Evolutionary conservation across 2,329 filamentous ascomycete genomes (phyloP).

Genomic region (Clarireedia hainanense): DNA sequence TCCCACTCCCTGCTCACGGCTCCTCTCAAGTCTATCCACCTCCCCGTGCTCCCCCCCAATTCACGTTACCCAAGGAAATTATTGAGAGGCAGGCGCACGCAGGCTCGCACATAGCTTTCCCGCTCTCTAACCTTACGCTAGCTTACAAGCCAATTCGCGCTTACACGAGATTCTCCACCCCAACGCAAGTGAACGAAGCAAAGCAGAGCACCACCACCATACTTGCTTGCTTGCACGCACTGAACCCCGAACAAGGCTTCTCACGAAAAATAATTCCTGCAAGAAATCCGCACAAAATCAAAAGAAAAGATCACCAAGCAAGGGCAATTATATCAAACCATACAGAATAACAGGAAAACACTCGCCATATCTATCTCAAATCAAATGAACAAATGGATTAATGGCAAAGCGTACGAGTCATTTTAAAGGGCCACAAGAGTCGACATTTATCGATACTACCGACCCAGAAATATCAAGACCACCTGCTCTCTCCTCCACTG

Average conservation of each 20-base stretch:
- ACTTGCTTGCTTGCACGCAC: background rate
- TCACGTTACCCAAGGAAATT: no score
- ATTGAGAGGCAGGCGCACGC: no score
- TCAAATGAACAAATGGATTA: slow-evolving; percentile 8
- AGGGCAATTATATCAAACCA: background rate
- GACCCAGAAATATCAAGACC: slow-evolving; percentile 8
- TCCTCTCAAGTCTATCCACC: no score
- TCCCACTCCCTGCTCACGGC: no score
- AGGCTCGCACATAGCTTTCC: background rate
- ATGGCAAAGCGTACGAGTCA: slow-evolving; percentile 11
- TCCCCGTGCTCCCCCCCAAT: no score
- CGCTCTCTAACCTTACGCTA: background rate
- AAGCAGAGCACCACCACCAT: background rate
- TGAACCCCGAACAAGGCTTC: no score
- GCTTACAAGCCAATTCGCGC: background rate
- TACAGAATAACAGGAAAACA: background rate
- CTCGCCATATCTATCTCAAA: background rate
- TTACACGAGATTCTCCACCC: background rate
- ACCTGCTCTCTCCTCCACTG: slow-evolving; percentile 6
- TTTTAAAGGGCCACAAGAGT: slow-evolving; percentile 10
- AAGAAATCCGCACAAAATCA: no score
- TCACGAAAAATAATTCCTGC: no score
- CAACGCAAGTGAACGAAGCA: background rate
- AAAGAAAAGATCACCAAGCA: no score
- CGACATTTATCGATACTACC: slow-evolving; percentile 9